Percentiles rank a stretch among this genome's conserved stretches.
These are phyloP conservation scores for Trichoderma orchidacearum DNA, from an alignment of 495 filamentous ascomycete genomes.

Conservation along the genomic window DNA sequence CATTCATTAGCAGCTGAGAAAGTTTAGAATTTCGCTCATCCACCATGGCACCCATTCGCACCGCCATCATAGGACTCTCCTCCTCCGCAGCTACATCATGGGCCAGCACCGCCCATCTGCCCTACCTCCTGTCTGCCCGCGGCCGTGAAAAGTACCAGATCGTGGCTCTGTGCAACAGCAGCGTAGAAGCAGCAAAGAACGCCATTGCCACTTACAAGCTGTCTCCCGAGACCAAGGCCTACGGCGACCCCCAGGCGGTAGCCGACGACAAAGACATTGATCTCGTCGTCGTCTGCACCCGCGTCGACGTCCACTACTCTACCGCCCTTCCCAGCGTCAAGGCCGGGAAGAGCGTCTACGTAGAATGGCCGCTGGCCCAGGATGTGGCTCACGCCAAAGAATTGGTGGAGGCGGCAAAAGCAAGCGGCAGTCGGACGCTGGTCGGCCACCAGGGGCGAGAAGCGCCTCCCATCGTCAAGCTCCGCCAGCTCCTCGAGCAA, in stretches of 20 bases:
- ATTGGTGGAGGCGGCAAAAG: constrained; percentile 22
- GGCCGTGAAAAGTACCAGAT: constrained; percentile 34
- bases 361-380: constrained; percentile 44
- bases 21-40: neutral
- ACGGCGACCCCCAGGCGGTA: constrained; percentile 36
- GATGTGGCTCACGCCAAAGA: constrained; percentile 21
- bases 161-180: constrained; percentile 46
- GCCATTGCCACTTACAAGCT: constrained; percentile 35
- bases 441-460: constrained; percentile 39
- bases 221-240: constrained; percentile 25
- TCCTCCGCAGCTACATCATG: constrained; percentile 30
- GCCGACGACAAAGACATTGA: constrained; percentile 36
- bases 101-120: constrained; percentile 42
- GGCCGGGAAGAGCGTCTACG: constrained; percentile 43
- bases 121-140: constrained; percentile 31
- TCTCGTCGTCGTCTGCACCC: constrained; percentile 40
- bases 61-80: constrained; percentile 47
- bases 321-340: constrained; percentile 24
- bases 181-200: constrained; percentile 26
- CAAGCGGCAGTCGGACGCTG: constrained; percentile 25
- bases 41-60: constrained; percentile 35
- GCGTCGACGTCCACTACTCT: constrained; percentile 38
- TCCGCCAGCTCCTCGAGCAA: constrained; percentile 30
- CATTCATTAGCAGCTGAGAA: too few relatives aligned
- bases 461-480: constrained; percentile 24